These are phyloP conservation scores for Silene conica DNA, from an alignment of 148 eudicot genomes.

Conservation along the genomic window DNA sequence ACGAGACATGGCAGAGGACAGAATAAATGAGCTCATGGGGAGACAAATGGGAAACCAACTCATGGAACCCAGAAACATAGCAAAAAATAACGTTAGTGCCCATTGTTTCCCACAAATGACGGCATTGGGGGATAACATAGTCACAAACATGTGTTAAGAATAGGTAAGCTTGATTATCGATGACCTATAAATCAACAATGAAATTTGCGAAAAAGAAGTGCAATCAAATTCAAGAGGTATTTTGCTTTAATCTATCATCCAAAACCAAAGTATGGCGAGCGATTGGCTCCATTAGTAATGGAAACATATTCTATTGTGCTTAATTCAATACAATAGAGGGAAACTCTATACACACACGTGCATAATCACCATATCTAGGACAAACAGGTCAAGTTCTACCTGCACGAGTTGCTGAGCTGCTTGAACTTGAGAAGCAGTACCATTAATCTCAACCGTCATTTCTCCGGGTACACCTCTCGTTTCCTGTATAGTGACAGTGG, in stretches of 20 bases:
- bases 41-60: not conserved
- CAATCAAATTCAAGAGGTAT: not conserved
- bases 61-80: not conserved
- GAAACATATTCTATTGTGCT: too few relatives aligned
- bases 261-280: too few relatives aligned
- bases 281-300: too few relatives aligned
- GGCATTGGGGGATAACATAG: too few relatives aligned
- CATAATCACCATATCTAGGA: not conserved
- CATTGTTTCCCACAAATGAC: too few relatives aligned
- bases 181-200: not conserved
- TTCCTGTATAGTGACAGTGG: conserved; percentile 90
- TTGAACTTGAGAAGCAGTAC: conserved; percentile 87
- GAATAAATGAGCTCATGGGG: not conserved
- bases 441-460: conserved; percentile 92
- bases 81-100: not conserved
- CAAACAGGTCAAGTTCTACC: conserved; percentile 31
- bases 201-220: not conserved
- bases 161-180: not conserved
- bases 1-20: not conserved
- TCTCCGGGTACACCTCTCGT: conserved; percentile 81
- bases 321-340: not conserved
- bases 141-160: not conserved
- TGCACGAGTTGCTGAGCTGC: conserved; percentile 91
- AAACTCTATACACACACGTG: not conserved
- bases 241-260: not conserved